Base-by-base conservation (phyloP, 768 basidiomycete genomes). In the Cyathus striatus region DNA sequence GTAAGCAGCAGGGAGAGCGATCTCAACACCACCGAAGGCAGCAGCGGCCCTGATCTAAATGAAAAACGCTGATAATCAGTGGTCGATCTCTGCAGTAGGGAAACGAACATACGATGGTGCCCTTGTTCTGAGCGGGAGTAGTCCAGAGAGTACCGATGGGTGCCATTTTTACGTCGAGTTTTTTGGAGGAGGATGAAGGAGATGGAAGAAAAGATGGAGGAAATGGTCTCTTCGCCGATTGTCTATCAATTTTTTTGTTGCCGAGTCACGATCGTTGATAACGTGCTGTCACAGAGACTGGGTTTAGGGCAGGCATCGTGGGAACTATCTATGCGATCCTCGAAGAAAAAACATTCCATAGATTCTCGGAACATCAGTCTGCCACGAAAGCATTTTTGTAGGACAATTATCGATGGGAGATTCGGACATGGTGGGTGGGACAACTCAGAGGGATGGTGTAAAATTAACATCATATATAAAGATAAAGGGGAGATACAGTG, bases 111-210 rank as follows among this genome's bases (percentile, higher is more conserved):
- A 55, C 53, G 14, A 46, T 41, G 41, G 50, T 55, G 37, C 48
- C 51, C 42, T 55, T 48, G 41, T 50, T 47, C 52, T 78, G 70
- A 13, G 18, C 18, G 4, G 71, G 65, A 24, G 55, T 54, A 6
- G 78, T 74, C 69, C 75, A 86, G 44, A 89, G 72, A 48, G 81
- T 88, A 53, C 83, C 83, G 47, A 69, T 64, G 41, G 82, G 72
- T 45, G 75, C 65, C 72, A 75, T 81, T 66, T 69, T 64, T 59
- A 43, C 37, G 50, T 46, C 10, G n/a, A 13, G 12, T 32, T 32
- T 45, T 46, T 52, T 47, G 24, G 53, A 46, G 35, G 55, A 48
- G 46, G 57, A 49, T 53, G 42, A 50, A 48, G 47, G 46, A 50
- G 52, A 47, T 36, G 37, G 45, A 23, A 23, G 23, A 25, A 30